A percentile compares a stretch with the other conserved stretches of the same genome.
phyloP scores from a whole-genome alignment of 805 yeast species.

The Trichomonascus vanleenenianus region DNA sequence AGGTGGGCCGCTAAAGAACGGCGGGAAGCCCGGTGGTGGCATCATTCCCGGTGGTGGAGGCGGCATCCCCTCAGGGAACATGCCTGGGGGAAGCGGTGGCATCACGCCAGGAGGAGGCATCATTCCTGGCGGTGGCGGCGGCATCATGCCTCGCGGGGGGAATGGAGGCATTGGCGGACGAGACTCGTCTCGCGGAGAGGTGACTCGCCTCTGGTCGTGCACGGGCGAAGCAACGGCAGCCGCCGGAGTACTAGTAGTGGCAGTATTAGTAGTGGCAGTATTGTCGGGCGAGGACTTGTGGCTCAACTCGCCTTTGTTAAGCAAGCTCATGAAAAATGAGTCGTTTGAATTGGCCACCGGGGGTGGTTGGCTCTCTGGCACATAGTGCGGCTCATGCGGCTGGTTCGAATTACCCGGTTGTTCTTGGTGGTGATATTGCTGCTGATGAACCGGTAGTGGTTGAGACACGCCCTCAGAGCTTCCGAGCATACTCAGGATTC shows the following conservation, averaged over 20 bases:
- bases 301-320: constrained; percentile 13
- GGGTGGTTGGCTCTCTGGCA: constrained; percentile 4
- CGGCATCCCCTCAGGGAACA: constrained; percentile 4
- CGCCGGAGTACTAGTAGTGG: background rate
- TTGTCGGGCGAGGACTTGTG: background rate
- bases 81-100: constrained; percentile 8
- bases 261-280: background rate
- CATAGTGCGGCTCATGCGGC: background rate
- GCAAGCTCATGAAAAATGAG: constrained; percentile 18
- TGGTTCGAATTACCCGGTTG: constrained; percentile 3
- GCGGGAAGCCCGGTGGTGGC: constrained; percentile 13
- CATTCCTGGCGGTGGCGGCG: constrained; percentile 17
- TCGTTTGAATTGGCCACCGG: constrained; percentile 12
- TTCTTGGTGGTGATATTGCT: constrained; percentile 3
- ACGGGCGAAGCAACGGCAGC: too few species aligned
- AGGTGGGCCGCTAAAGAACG: constrained; percentile 12
- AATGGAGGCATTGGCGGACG: constrained; percentile 1
- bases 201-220: background rate
- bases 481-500: constrained; percentile 24
- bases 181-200: background rate
- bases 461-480: constrained; percentile 1
- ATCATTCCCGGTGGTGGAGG: constrained; percentile 14
- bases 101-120: constrained; percentile 6
- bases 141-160: background rate
- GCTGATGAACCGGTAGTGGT: constrained; percentile 2